Evolutionary conservation across 2,329 filamentous ascomycete species (phyloP).

Genomic region (Alternaria sp.): DNA sequence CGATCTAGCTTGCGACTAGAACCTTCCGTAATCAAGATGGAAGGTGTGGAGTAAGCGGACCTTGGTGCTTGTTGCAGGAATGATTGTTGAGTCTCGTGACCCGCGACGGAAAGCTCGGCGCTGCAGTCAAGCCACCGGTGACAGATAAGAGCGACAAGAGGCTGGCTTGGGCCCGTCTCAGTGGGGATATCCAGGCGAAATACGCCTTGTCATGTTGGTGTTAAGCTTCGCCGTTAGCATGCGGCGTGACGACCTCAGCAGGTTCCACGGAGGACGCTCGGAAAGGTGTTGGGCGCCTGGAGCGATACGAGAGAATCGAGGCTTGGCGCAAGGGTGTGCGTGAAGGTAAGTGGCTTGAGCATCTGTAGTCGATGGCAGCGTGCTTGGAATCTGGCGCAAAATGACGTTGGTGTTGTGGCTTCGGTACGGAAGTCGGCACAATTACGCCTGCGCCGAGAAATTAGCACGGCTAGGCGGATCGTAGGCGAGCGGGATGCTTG

Average conservation of each 20-base stretch:
- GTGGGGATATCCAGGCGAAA: conserved; percentile 12
- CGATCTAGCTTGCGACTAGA: conserved; percentile 2
- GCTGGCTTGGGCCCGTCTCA: conserved; percentile 21
- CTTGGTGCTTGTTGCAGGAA: not conserved
- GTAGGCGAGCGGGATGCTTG: conserved; percentile 20
- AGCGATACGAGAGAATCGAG: conserved; percentile 10
- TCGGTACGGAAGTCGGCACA: conserved; percentile 22
- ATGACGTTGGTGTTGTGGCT: conserved; percentile 24
- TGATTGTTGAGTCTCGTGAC: conserved; percentile 34
- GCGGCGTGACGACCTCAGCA: conserved; percentile 17
- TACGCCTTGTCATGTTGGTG: conserved; percentile 21
- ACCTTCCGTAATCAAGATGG: conserved; percentile 4
- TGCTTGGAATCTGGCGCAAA: conserved; percentile 14
- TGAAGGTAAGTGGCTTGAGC: conserved; percentile 12
- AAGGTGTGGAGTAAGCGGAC: conserved; percentile 3
- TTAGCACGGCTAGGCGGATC: conserved; percentile 27
- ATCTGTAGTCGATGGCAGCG: conserved; percentile 1
- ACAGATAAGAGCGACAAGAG: conserved; percentile 30
- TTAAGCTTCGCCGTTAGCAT: conserved; percentile 35
- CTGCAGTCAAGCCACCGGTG: conserved; percentile 13
- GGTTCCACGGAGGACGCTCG: conserved; percentile 8
- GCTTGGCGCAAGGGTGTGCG: conserved; percentile 22
- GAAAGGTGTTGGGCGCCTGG: not conserved
- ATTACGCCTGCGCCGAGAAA: conserved; percentile 15
- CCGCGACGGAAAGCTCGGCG: conserved; percentile 20